Evolutionary conservation across 805 yeast genomes (phyloP).

Genomic region (Brettanomyces custersianus): DNA sequence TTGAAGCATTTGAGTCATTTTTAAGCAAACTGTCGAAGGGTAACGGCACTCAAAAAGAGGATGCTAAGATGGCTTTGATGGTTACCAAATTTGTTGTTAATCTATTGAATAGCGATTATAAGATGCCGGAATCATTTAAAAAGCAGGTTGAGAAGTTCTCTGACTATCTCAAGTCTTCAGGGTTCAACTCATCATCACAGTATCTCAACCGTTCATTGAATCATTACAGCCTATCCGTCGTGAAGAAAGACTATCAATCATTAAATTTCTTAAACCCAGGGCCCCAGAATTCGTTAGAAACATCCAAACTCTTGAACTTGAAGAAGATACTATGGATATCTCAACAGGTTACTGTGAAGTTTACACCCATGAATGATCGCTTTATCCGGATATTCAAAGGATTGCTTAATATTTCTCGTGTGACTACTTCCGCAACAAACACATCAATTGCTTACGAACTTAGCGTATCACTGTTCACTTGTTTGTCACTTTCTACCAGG

Average conservation of each 20-base stretch:
- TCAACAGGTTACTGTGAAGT: conserved; percentile 20
- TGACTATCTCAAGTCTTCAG: conserved; percentile 8
- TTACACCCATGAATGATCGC: conserved; percentile 13
- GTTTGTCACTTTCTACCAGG: conserved; percentile 14
- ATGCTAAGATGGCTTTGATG: conserved; percentile 13
- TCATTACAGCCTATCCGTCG: conserved; percentile 10
- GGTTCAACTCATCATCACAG: conserved; percentile 11
- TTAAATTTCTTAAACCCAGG: conserved; percentile 7
- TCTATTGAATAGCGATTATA: conserved; percentile 9
- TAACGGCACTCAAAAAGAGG: conserved; percentile 2
- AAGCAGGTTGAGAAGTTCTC: conserved; percentile 10
- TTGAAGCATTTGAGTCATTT: conserved; percentile 11
- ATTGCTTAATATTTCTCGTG: conserved; percentile 20
- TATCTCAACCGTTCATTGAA: conserved; percentile 11
- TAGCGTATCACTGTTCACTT: conserved; percentile 19
- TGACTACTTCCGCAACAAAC: conserved; percentile 22
- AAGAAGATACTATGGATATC: conserved; percentile 25
- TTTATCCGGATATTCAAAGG: conserved; percentile 21
- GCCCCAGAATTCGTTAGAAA: conserved; percentile 8
- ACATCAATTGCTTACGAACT: conserved; percentile 22
- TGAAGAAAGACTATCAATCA: conserved; percentile 13
- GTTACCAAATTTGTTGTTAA: conserved; percentile 15
- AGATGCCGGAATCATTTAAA: conserved; percentile 11
- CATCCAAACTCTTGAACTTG: conserved; percentile 15
- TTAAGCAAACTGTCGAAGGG: conserved; percentile 4